A percentile compares a stretch with the other conserved stretches of the same genome.
Evolutionary conservation across 2,329 filamentous ascomycete genomes (phyloP).

Genomic region (Drechmeria coniospora): DNA sequence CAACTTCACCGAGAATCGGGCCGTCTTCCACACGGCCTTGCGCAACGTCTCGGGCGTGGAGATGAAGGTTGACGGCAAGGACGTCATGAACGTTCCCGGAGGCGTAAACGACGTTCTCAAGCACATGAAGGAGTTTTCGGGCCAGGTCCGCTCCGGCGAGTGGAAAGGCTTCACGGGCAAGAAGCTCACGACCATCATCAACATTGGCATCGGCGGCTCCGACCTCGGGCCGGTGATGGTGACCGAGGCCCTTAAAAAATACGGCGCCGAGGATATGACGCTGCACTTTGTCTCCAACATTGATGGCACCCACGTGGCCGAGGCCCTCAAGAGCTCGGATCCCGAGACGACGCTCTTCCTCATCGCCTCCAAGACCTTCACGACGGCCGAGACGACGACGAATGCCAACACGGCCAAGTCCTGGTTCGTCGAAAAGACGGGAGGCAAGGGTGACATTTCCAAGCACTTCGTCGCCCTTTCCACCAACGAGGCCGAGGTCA

Average conservation of each 20-base stretch:
- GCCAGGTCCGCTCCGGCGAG: constrained; percentile 82
- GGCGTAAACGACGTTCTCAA: constrained; percentile 82
- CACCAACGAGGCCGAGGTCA: constrained; percentile 87
- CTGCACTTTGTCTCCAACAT: constrained; percentile 99
- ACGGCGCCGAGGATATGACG: constrained; percentile 71
- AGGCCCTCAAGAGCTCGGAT: constrained; percentile 76
- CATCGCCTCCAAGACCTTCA: constrained; percentile 98
- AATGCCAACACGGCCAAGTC: constrained; percentile 95
- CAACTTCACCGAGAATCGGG: constrained; percentile 96
- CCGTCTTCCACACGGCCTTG: constrained; percentile 89
- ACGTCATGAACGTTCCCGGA: constrained; percentile 79
- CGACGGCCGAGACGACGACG: constrained; percentile 89
- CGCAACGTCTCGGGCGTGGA: constrained; percentile 76
- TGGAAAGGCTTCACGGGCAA: constrained; percentile 98
- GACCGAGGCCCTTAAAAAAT: constrained; percentile 90
- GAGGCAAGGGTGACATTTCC: constrained; percentile 69
- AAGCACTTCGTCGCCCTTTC: constrained; percentile 99
- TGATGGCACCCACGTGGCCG: constrained; percentile 92
- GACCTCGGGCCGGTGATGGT: constrained; percentile 99
- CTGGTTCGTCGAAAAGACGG: constrained; percentile 82
- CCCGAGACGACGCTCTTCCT: constrained; percentile 98
- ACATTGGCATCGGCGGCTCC: constrained; percentile 94
- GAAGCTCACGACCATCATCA: constrained; percentile 91
- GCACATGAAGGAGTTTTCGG: constrained; percentile 97
- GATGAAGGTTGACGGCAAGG: constrained; percentile 75